A percentile compares a stretch with the other conserved stretches of the same genome.
Evolutionary conservation across 257 asterid species (phyloP).

Genomic region (Cinchona pubescens): DNA sequence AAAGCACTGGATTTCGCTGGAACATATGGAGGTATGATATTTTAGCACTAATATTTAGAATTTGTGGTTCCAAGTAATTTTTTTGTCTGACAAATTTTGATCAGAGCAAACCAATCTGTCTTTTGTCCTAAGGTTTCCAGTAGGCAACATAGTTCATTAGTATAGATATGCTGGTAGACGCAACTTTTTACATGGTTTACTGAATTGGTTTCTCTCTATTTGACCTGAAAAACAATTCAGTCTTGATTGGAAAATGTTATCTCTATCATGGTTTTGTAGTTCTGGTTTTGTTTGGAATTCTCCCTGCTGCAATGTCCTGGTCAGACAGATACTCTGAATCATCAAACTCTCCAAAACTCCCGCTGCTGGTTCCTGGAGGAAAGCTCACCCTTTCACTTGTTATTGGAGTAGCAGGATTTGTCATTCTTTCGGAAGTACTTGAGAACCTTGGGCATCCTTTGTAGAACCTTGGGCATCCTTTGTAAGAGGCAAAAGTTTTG

Average conservation of each 20-base stretch:
- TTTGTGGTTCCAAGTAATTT: neutral
- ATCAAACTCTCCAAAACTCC: constrained; percentile 32
- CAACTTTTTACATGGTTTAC: neutral
- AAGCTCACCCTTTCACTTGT: constrained; percentile 66
- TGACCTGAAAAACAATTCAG: neutral
- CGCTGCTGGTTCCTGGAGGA: constrained; percentile 73
- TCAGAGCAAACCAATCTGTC: neutral
- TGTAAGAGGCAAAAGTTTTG: neutral
- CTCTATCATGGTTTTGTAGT: constrained; percentile 32
- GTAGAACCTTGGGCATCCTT: too few relatives aligned
- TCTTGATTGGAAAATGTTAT: neutral
- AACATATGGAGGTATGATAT: constrained; percentile 77
- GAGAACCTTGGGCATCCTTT: constrained; percentile 45
- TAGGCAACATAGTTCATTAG: neutral
- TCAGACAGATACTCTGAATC: constrained; percentile 55
- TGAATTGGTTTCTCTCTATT: neutral
- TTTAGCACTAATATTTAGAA: neutral
- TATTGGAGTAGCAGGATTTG: constrained; percentile 63
- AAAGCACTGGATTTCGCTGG: constrained; percentile 96
- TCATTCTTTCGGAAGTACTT: constrained; percentile 59
- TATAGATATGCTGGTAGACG: too few relatives aligned
- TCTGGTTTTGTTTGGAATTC: constrained; percentile 74
- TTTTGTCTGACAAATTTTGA: neutral
- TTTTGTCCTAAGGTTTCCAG: too few relatives aligned
- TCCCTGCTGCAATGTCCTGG: constrained; percentile 96